Evolutionary conservation across 2,329 filamentous ascomycete species (phyloP).

Genomic region (Diplodia mutila): DNA sequence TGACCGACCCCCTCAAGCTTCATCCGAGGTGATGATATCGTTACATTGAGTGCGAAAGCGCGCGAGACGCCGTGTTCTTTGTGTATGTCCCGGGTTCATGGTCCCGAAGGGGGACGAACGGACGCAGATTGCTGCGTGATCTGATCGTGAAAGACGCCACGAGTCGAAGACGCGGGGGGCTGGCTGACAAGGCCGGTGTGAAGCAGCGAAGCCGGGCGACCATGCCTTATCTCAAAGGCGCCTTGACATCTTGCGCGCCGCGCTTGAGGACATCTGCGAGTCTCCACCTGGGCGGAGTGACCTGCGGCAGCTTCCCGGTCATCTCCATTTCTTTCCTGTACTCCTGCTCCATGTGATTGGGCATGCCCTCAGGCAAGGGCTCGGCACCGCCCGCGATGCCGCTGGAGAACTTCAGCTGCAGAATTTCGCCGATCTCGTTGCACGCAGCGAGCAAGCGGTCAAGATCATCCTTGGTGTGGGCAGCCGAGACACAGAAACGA

Average conservation of each 20-base stretch:
- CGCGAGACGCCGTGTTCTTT: conserved; percentile 11
- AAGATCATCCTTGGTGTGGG: conserved; percentile 97
- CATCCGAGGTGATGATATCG: conserved; percentile 15
- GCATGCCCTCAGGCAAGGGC: conserved; percentile 72
- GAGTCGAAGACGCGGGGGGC: background rate
- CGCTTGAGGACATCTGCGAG: conserved; percentile 73
- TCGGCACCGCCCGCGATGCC: conserved; percentile 88
- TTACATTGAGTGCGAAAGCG: conserved; percentile 13
- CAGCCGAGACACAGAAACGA: conserved; percentile 92
- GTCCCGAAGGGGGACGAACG: background rate
- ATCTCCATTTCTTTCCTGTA: conserved; percentile 54
- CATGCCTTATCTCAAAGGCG: conserved; percentile 64
- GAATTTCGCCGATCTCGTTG: conserved; percentile 86
- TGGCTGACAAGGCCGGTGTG: background rate
- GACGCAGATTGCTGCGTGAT: conserved; percentile 8
- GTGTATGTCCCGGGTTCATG: background rate
- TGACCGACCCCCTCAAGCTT: background rate
- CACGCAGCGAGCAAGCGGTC: conserved; percentile 87
- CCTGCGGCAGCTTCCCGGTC: conserved; percentile 50
- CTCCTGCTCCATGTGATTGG: conserved; percentile 63
- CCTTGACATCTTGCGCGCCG: conserved; percentile 76
- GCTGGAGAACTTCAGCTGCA: conserved; percentile 97
- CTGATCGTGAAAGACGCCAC: background rate
- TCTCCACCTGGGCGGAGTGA: conserved; percentile 75
- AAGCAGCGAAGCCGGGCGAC: background rate